A percentile compares a stretch with the other conserved stretches of the same genome.
These are phyloP conservation scores for Trichosporon asahii DNA, from an alignment of 1,284 basidiomycete genomes.

Conservation along the genomic window DNA sequence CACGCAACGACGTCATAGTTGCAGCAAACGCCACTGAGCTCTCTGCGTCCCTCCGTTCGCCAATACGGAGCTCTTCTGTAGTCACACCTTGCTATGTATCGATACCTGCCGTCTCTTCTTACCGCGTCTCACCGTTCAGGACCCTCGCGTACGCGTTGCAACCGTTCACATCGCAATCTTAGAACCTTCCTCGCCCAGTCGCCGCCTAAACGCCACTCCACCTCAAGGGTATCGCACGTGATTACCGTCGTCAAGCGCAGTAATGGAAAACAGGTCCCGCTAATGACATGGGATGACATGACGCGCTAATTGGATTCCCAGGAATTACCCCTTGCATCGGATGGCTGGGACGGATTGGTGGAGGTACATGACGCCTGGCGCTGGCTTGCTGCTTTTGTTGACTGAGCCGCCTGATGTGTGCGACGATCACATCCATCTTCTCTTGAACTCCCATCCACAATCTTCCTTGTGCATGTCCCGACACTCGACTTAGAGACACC, in stretches of 20 bases:
- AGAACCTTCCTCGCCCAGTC: background rate
- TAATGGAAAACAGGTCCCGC: background rate
- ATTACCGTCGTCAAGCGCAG: background rate
- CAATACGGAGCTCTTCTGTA: background rate
- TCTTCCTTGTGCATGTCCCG: background rate
- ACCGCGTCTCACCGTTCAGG: background rate
- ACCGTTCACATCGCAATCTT: background rate
- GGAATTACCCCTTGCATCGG: background rate
- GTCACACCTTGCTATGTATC: background rate
- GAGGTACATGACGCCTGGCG: background rate
- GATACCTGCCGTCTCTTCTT: background rate
- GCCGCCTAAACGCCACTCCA: background rate
- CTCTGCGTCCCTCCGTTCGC: no score
- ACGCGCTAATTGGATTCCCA: background rate
- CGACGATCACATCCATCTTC: background rate
- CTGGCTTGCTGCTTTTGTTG: background rate
- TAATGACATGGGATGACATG: background rate
- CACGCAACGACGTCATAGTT: background rate
- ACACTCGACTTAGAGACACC: background rate
- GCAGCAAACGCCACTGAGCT: background rate
- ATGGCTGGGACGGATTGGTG: background rate
- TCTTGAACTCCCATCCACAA: background rate
- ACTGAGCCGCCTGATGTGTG: background rate
- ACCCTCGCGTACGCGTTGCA: background rate
- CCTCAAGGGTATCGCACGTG: background rate